A percentile compares a stretch with the other conserved stretches of the same genome.
Evolutionary conservation across 2,329 filamentous ascomycete species (phyloP).

Genomic region (Apiospora malaysiana): DNA sequence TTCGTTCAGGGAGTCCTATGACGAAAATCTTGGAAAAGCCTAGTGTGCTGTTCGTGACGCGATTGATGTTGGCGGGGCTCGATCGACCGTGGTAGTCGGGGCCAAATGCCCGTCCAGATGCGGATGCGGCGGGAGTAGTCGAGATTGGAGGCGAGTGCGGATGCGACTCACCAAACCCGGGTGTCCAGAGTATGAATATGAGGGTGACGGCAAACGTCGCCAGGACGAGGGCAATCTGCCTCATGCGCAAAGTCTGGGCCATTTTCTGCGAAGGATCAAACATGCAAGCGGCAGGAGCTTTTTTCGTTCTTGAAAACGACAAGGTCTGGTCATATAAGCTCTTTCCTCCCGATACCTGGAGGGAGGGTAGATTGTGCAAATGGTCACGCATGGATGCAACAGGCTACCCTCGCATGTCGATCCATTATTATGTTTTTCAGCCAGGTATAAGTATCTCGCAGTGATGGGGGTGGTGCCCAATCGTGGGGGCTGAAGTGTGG

Average conservation of each 20-base stretch:
- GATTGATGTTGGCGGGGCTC: slow-evolving; percentile 22
- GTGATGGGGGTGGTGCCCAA: background rate
- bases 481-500: background rate
- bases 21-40: slow-evolving; percentile 44
- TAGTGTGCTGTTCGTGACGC: slow-evolving; percentile 35
- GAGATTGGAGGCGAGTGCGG: background rate
- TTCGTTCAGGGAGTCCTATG: slow-evolving; percentile 52
- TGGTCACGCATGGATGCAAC: background rate
- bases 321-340: background rate
- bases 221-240: slow-evolving; percentile 7
- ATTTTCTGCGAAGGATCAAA: background rate
- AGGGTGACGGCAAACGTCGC: background rate
- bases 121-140: background rate
- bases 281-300: background rate
- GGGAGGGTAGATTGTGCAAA: background rate
- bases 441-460: too few species aligned
- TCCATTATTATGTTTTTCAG: slow-evolving; percentile 4
- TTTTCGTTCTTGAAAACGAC: background rate
- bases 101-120: background rate
- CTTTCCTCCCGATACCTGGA: background rate
- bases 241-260: slow-evolving; percentile 17
- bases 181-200: background rate
- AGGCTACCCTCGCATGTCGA: background rate
- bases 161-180: background rate
- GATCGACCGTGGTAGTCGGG: slow-evolving; percentile 18